Percentiles rank a stretch among this genome's conserved stretches.
These are phyloP conservation scores for Phialophora chinensis DNA, from an alignment of 2,329 filamentous ascomycete genomes.

Conservation along the genomic window DNA sequence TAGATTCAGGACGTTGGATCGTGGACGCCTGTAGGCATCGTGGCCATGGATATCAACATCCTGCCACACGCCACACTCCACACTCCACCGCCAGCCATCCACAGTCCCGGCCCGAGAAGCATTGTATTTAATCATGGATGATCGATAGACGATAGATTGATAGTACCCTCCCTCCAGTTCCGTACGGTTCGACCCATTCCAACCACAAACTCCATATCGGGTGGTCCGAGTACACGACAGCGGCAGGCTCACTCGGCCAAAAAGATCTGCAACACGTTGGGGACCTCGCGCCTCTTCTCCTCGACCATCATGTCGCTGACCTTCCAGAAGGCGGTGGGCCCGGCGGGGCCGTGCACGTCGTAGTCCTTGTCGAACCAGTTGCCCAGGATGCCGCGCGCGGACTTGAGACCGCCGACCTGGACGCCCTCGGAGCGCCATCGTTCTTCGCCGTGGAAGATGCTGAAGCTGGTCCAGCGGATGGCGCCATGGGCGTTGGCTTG, in stretches of 20 bases:
- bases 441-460: slow-evolving; percentile 68
- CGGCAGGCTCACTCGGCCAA: slow-evolving; percentile 7
- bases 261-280: slow-evolving; percentile 24
- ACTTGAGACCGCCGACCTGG: slow-evolving; percentile 71
- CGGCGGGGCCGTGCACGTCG: slow-evolving; percentile 71
- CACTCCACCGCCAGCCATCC: not conserved
- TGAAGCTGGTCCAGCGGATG: slow-evolving; percentile 75
- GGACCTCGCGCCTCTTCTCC: slow-evolving; percentile 23
- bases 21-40: not conserved
- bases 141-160: not conserved
- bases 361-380: slow-evolving; percentile 82
- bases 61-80: not conserved
- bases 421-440: slow-evolving; percentile 79
- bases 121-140: not conserved
- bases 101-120: not conserved
- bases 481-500: slow-evolving; percentile 72
- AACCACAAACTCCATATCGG: not conserved
- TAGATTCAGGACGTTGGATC: not conserved
- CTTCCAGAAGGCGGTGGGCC: slow-evolving; percentile 81
- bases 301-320: slow-evolving; percentile 58
- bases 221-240: no score
- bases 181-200: not conserved
- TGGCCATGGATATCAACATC: not conserved
- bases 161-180: not conserved
- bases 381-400: slow-evolving; percentile 71